These are phyloP conservation scores for Allium cepa DNA, from an alignment of 106 monocot species.

Conservation along the genomic window DNA sequence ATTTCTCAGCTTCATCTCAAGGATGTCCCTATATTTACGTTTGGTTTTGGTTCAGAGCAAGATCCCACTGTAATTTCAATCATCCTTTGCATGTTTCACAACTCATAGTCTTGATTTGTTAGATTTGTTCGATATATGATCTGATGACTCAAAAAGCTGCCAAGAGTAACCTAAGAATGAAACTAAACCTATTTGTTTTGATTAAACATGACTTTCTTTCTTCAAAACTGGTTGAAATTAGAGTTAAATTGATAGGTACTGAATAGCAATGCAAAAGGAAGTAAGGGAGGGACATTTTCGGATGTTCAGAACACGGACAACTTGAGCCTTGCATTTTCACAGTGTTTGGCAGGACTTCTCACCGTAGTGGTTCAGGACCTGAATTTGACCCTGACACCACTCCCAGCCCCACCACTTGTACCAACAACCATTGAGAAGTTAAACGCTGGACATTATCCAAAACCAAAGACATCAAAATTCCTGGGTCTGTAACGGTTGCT, in stretches of 20 bases:
- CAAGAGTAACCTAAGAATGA: no score
- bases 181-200: no score
- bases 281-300: background rate
- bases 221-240: no score
- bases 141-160: no score
- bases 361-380: background rate
- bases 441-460: background rate
- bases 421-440: background rate
- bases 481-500: background rate
- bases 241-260: background rate
- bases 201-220: no score
- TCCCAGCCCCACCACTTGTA: background rate
- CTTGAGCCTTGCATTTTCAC: constrained; percentile 4
- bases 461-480: background rate
- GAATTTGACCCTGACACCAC: background rate
- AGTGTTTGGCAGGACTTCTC: constrained; percentile 7
- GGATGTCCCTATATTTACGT: no score
- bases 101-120: no score
- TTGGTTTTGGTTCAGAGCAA: no score
- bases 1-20: background rate
- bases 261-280: background rate
- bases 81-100: no score
- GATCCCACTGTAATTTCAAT: no score
- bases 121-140: no score
- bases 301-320: background rate